A percentile compares a stretch with the other conserved stretches of the same genome.
phyloP scores from a whole-genome alignment of 2,329 filamentous ascomycete species.

The Kalmusia sp. region DNA sequence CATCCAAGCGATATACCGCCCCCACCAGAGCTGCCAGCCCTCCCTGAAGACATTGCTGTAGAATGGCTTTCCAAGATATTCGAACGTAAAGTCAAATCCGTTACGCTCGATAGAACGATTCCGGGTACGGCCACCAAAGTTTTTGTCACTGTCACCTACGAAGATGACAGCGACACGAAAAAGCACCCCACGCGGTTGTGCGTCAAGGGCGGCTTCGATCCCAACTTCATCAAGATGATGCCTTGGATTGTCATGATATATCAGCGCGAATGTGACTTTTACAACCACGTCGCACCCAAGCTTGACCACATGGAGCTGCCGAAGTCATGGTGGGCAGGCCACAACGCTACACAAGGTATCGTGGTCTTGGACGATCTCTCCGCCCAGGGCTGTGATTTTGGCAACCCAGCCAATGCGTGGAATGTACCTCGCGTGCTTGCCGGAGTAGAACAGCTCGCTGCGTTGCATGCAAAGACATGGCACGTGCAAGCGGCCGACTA shows the following conservation, averaged over 20 bases:
- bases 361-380: conserved; percentile 21
- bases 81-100: conserved; percentile 13
- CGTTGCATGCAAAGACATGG: conserved; percentile 51
- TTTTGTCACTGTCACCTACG: conserved; percentile 19
- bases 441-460: conserved; percentile 49
- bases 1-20: conserved; percentile 2
- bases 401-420: conserved; percentile 16
- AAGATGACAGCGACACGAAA: conserved; percentile 3
- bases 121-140: conserved; percentile 24
- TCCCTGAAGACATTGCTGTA: conserved; percentile 18
- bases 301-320: conserved; percentile 18
- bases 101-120: conserved; percentile 14
- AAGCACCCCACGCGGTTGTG: conserved; percentile 13
- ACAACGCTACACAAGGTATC: conserved; percentile 22
- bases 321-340: conserved; percentile 13
- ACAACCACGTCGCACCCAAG: conserved; percentile 20
- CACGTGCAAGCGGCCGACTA: conserved; percentile 34
- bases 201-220: conserved; percentile 26
- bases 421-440: conserved; percentile 9
- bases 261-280: conserved; percentile 25
- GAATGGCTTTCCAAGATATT: conserved; percentile 21
- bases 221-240: conserved; percentile 10
- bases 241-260: conserved; percentile 18
- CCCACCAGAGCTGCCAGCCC: conserved; percentile 6
- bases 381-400: conserved; percentile 13